Evolutionary conservation across 2,329 filamentous ascomycete genomes (phyloP).

Genomic region (Xylariaceae sp.): DNA sequence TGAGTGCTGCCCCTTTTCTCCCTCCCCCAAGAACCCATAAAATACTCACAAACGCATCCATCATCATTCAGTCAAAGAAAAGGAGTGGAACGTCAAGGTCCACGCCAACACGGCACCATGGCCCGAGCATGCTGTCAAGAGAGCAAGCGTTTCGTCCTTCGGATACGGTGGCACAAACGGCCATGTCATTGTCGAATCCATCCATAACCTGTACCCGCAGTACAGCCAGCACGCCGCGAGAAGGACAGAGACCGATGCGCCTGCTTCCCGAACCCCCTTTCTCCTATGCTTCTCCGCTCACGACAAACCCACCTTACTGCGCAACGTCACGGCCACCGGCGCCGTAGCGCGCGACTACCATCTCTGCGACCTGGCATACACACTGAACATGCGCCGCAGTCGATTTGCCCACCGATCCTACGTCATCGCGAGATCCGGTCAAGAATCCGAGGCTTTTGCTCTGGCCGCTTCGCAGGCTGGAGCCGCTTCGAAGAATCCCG

Average conservation of each 20-base stretch:
- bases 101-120: slow-evolving; percentile 19
- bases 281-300: slow-evolving; percentile 23
- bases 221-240: slow-evolving; percentile 19
- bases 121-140: slow-evolving; percentile 17
- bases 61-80: slow-evolving; percentile 17
- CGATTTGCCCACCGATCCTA: slow-evolving; percentile 13
- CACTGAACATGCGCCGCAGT: slow-evolving; percentile 18
- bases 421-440: slow-evolving; percentile 11
- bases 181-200: slow-evolving; percentile 19
- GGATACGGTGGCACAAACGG: slow-evolving; percentile 24
- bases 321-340: slow-evolving; percentile 21
- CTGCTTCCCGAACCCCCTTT: slow-evolving; percentile 8
- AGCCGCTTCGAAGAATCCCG: background rate
- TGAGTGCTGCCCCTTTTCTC: slow-evolving; percentile 3
- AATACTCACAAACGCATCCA: background rate
- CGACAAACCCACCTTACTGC: slow-evolving; percentile 19
- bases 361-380: slow-evolving; percentile 22
- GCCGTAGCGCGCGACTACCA: slow-evolving; percentile 18
- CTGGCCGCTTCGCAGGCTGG: slow-evolving; percentile 1
- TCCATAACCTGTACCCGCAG: slow-evolving; percentile 21
- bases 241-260: background rate
- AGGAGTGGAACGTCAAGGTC: slow-evolving; percentile 24
- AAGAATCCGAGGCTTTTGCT: slow-evolving; percentile 11
- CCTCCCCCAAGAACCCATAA: background rate
- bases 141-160: slow-evolving; percentile 24